A percentile compares a stretch with the other conserved stretches of the same genome.
These are phyloP conservation scores for Hylodesmum podocarpum DNA, from an alignment of 306 rosid genomes.

Conservation along the genomic window DNA sequence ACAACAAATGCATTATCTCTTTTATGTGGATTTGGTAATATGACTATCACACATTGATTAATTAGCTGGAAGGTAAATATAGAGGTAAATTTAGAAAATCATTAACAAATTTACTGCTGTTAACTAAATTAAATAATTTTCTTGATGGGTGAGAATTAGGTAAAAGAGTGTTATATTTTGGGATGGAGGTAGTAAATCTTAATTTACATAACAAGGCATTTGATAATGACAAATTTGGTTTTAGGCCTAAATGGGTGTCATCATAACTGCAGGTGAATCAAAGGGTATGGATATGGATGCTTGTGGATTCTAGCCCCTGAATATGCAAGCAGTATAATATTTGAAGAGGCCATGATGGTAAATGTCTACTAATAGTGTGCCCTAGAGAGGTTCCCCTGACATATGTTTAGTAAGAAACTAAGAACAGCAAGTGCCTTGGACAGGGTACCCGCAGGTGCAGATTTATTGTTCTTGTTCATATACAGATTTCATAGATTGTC, in stretches of 20 bases:
- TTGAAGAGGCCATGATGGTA: slow-evolving; percentile 25
- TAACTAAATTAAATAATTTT: too few species aligned
- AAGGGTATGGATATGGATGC: slow-evolving; percentile 16
- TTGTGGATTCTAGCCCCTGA: neutral
- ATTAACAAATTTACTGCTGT: too few species aligned
- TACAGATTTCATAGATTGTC: slow-evolving; percentile 30
- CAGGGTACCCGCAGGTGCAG: slow-evolving; percentile 22
- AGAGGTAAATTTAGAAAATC: too few species aligned
- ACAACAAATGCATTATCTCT: too few species aligned
- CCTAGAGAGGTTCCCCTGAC: slow-evolving; percentile 9
- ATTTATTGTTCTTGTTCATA: slow-evolving; percentile 45
- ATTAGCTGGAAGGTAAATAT: too few species aligned
- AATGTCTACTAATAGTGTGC: slow-evolving; percentile 24
- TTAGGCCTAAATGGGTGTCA: slow-evolving; percentile 8
- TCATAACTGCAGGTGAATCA: slow-evolving; percentile 38
- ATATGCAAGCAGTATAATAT: slow-evolving; percentile 5
- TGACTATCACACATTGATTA: too few species aligned
- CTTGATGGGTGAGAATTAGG: too few species aligned
- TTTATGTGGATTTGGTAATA: too few species aligned
- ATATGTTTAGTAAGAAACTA: slow-evolving; percentile 18
- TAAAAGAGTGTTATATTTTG: too few species aligned
- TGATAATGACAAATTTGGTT: neutral
- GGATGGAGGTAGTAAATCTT: too few species aligned
- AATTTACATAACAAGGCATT: neutral
- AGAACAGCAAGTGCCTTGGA: slow-evolving; percentile 23